Base-by-base conservation (phyloP, 1,139 yeast species). In the Kodamaea derodonti region DNA sequence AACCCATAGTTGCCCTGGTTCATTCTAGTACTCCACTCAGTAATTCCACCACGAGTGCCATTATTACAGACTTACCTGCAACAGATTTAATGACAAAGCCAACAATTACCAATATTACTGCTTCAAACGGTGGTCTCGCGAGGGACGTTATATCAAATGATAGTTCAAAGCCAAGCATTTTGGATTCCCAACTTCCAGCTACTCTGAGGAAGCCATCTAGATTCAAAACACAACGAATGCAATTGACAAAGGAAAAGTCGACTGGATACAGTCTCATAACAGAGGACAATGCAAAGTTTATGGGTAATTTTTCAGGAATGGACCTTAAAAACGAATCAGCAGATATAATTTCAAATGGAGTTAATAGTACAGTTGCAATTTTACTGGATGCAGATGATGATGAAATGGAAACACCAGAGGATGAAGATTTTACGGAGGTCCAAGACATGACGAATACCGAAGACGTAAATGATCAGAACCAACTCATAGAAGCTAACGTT, bases 401-500 rank as follows among this genome's bases (percentile, higher is more conserved):
- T 17, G 38, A 30, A 10, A 20, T 28, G 22, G 33, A 30, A 9
- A 30, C 33, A 4, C 33, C 33, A 7, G 33, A 30, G 14, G 33
- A 27, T 27, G 22, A 18, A 13, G 30, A 27, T 7, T 20, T 18
- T 16, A 26, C 10, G 23, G 31, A 29, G 12, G 15, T n/a, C n/a
- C 27, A 24, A n/a, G 11, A 25, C 27, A 10, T 11, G 14, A 7
- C 11, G 14, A 4, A n/a, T 12, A n/a, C n/a, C n/a, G n/a, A 14
- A 7, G 24, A 24, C 9, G 13, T n/a, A 30, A 14, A 8, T 14
- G 25, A 26, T 12, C 9, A 13, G n/a, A 8, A 23, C 9, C 37
- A 34, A 27, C 14, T 28, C 22, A 32, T 31, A 24, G 33, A 35
- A 34, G 33, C 39, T 11, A 30, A 54, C 0, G 39, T 74, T 7